phyloP scores from a whole-genome alignment of 2,329 filamentous ascomycete species.

The Cladosporium austrohemisphaericum region DNA sequence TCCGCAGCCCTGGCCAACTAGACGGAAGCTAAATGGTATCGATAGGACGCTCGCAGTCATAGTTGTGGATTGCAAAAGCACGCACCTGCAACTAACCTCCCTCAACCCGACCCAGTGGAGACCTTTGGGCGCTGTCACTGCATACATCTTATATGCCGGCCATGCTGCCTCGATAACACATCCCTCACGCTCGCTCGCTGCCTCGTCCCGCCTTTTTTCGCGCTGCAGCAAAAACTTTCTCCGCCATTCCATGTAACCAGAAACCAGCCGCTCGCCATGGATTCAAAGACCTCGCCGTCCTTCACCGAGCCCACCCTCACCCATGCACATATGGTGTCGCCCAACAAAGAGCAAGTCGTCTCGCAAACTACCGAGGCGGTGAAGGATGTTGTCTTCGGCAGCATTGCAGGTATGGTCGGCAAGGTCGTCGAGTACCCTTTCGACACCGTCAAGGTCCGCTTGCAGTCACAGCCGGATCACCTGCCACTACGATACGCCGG shows the following conservation, averaged over 20 bases:
- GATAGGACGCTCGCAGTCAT: conserved; percentile 5
- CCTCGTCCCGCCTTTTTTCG: too few relatives aligned
- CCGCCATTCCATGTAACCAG: conserved; percentile 14
- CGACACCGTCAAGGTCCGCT: conserved; percentile 94
- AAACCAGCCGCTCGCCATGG: conserved; percentile 16
- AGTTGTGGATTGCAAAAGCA: conserved; percentile 7
- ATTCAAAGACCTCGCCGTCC: conserved; percentile 18
- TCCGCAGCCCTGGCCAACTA: too few relatives aligned
- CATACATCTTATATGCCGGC: conserved; percentile 19
- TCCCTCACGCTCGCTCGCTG: conserved; percentile 6
- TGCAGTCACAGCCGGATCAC: conserved; percentile 90
- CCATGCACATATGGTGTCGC: conserved; percentile 1
- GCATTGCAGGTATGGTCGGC: conserved; percentile 81
- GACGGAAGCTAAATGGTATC: too few relatives aligned
- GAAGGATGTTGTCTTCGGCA: conserved; percentile 86
- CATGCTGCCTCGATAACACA: conserved; percentile 36
- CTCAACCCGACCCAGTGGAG: conserved; percentile 10
- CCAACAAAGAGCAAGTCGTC: conserved; percentile 15
- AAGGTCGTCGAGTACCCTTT: conserved; percentile 99
- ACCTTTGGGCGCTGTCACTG: conserved; percentile 5
- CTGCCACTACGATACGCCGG: conserved; percentile 78
- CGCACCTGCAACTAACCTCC: conserved; percentile 7
- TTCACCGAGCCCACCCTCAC: conserved; percentile 14
- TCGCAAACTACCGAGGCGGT: conserved; percentile 62
- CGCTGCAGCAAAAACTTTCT: not conserved